Base-by-base conservation (phyloP, 23 red algal genomes). In the Gracilaria caudata region DNA sequence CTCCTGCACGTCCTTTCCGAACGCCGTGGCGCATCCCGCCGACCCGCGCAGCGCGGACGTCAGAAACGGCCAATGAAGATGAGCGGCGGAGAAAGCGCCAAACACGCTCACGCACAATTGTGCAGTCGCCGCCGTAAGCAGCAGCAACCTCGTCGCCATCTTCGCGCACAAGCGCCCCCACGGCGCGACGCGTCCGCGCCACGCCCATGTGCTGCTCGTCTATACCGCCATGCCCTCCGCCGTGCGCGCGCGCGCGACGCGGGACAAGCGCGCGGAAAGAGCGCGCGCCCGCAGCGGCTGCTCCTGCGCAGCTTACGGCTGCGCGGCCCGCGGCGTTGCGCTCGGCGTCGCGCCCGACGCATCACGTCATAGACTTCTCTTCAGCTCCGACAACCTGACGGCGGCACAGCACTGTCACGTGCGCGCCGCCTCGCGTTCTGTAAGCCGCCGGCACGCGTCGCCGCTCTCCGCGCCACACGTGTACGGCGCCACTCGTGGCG, bases 1-100 rank as follows among this genome's bases (percentile, higher is more conserved):
- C 44, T 70, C 58, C 41, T 70, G 43, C 41, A 65, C 28, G 80
- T 70, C 80, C 41, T 70, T 70, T 5, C 80, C 80, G 4, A 53
- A 37, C 25, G 41, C 80, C 3, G 13, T 21, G 28, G 14, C 80
- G 55, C 53, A 49, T 23, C 58, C 36, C 25, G 8, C 53, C 10
- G 49, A 19, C 29, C 7, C 79, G 38, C 9, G 29, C 4, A 65
- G 39, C 80, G 41, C 29, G 58, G 16, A 7, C 29, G 57, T 70
- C 58, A 70, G 61, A 20, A 70, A 51, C 30, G 65, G 49, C 61
- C 80, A 49, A 3, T 70, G 57, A 14, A 65, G 57, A 37, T 53
- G 80, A 8, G 57, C 78, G 13, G 65, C 80, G 61, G 61, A 51
- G 29, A 65, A 54, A 0, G 58, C 54, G 14, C 30, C 80, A 4